Percentiles rank a stretch among this genome's conserved stretches.
These are phyloP conservation scores for Umbelopsis sp. DNA, from an alignment of 371 early-diverging fungal species.

Conservation along the genomic window DNA sequence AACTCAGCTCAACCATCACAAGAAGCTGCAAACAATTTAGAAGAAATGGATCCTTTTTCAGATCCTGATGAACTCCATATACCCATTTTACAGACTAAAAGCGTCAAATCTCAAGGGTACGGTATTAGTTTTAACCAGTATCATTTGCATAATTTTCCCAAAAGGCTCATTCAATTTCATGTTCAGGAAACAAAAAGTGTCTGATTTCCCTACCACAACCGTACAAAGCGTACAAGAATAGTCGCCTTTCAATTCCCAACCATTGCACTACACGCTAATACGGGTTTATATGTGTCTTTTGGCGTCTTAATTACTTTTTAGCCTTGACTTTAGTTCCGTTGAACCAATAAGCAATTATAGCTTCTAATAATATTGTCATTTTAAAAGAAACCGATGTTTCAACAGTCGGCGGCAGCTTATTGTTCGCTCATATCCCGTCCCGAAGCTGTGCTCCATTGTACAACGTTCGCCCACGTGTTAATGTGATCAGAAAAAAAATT, in stretches of 20 bases:
- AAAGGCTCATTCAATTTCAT: neutral
- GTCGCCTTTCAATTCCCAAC: neutral
- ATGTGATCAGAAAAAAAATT: too few relatives aligned
- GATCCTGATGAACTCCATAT: neutral
- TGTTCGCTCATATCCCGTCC: too few relatives aligned
- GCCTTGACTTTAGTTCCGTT: too few relatives aligned
- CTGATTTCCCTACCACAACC: neutral
- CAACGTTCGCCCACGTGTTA: constrained; percentile 2
- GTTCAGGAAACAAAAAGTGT: neutral
- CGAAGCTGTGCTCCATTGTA: neutral
- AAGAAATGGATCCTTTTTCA: neutral
- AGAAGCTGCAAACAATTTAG: neutral
- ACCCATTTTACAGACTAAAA: constrained; percentile 12
- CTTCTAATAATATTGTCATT: too few relatives aligned
- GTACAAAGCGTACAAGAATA: neutral
- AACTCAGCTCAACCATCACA: neutral
- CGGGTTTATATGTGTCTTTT: too few relatives aligned
- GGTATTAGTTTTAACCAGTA: neutral
- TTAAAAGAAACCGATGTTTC: too few relatives aligned
- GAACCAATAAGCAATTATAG: too few relatives aligned
- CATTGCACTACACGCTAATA: neutral
- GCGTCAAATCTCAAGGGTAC: constrained; percentile 5
- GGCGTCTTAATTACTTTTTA: too few relatives aligned
- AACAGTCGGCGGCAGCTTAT: too few relatives aligned
- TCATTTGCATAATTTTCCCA: neutral